Conservation (phyloP, 805 yeast genomes). For the Maudiozyma saulgeensis region DNA sequence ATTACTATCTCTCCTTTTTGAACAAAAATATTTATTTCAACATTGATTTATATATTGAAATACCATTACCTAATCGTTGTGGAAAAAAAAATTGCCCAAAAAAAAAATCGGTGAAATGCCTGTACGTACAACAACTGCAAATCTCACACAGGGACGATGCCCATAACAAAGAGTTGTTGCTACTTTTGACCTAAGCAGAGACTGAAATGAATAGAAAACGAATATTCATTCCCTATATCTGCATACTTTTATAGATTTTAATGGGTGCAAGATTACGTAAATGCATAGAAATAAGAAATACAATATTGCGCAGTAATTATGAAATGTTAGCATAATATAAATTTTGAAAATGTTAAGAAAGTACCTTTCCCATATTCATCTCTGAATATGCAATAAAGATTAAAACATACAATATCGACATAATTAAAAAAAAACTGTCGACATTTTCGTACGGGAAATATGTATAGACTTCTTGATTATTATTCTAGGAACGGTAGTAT, state of each 20-base stretch:
- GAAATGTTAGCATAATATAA: not conserved
- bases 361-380: constrained; percentile 16
- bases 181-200: no score
- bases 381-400: constrained; percentile 3
- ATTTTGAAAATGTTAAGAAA: constrained; percentile 11
- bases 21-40: not conserved
- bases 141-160: no score
- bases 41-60: not conserved
- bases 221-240: no score
- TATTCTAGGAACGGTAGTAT: constrained; percentile 16
- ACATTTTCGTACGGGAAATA: constrained; percentile 15
- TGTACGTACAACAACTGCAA: no score
- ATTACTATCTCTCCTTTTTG: no score
- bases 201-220: no score
- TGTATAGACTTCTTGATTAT: constrained; percentile 18
- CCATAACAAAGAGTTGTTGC: no score
- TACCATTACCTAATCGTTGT: not conserved
- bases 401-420: constrained; percentile 4
- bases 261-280: no score
- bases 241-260: no score
- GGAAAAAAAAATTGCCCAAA: no score
- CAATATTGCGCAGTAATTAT: not conserved
- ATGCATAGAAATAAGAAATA: no score
- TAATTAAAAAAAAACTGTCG: not conserved
- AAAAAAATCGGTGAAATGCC: no score